These are phyloP conservation scores for Plasmodium yoelii DNA, from an alignment of 169 alveolate species.

Conservation along the genomic window DNA sequence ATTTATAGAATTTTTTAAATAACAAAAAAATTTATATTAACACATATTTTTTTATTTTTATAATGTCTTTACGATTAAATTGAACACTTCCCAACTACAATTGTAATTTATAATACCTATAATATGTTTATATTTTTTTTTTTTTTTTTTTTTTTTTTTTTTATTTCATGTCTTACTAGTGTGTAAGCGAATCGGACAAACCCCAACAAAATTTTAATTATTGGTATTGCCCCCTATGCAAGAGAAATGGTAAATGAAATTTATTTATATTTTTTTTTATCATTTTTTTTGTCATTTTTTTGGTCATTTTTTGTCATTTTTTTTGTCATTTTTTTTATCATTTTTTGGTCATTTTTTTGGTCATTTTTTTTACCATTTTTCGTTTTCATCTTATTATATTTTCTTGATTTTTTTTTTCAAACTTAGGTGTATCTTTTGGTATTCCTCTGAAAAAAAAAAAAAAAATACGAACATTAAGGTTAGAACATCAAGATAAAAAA, in stretches of 20 bases:
- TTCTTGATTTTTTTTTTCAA: conserved; percentile 2
- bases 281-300: no score
- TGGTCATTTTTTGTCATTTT: no score
- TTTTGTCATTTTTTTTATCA: no score
- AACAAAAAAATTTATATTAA: not conserved
- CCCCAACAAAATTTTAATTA: conserved; percentile 37
- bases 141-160: not conserved
- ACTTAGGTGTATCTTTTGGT: conserved; percentile 33
- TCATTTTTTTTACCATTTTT: not conserved
- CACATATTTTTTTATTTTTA: not conserved
- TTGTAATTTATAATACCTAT: not conserved
- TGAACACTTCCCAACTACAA: no score
- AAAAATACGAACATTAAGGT: conserved; percentile 45
- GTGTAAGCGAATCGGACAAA: conserved; percentile 32
- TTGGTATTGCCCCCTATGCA: conserved; percentile 57
- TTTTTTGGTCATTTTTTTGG: no score
- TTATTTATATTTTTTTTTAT: conserved; percentile 5
- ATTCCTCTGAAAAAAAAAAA: conserved; percentile 30
- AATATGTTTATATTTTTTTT: no score
- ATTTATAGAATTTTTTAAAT: not conserved
- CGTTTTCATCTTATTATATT: not conserved
- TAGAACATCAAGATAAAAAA: not conserved
- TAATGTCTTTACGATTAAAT: not conserved
- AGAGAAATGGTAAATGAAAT: conserved; percentile 27
- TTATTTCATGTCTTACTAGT: conserved; percentile 17